Evolutionary conservation across 2,329 filamentous ascomycete species (phyloP).

Genomic region (Colletotrichum orbiculare): DNA sequence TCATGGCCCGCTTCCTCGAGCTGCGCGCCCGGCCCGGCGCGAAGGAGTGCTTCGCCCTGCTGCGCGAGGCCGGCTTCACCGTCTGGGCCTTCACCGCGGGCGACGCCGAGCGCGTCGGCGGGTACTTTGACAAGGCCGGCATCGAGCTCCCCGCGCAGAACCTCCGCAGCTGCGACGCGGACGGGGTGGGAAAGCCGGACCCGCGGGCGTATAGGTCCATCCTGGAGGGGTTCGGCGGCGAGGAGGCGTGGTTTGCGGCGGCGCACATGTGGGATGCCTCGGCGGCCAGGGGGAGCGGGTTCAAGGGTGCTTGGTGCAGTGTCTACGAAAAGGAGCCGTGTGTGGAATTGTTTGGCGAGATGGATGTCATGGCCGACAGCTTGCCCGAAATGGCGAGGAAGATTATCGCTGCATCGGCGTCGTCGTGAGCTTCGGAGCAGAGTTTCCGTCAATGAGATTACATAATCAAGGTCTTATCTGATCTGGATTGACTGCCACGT

Average conservation of each 20-base stretch:
- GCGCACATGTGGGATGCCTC: slow-evolving; percentile 71
- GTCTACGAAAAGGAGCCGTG: slow-evolving; percentile 63
- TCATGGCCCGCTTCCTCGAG: slow-evolving; percentile 51
- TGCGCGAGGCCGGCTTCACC: slow-evolving; percentile 59
- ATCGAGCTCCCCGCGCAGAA: slow-evolving; percentile 62
- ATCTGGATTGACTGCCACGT: background rate
- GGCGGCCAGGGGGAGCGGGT: slow-evolving; percentile 61
- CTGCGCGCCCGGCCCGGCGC: slow-evolving; percentile 52
- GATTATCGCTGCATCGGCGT: slow-evolving; percentile 41
- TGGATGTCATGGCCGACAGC: slow-evolving; percentile 61
- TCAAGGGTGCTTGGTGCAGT: slow-evolving; percentile 65
- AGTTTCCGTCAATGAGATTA: background rate
- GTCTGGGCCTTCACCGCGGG: slow-evolving; percentile 66
- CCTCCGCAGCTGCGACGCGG: slow-evolving; percentile 61
- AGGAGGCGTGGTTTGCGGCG: slow-evolving; percentile 66
- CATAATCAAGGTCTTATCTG: background rate
- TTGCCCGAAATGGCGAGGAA: slow-evolving; percentile 60
- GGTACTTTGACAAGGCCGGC: slow-evolving; percentile 61
- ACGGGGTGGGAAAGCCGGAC: slow-evolving; percentile 61
- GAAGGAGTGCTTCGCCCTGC: slow-evolving; percentile 52
- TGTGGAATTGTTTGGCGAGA: slow-evolving; percentile 60
- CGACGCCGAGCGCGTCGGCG: slow-evolving; percentile 59
- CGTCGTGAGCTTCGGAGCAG: background rate
- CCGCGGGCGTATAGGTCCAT: slow-evolving; percentile 57
- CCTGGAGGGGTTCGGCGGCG: slow-evolving; percentile 51